These are phyloP conservation scores for Epicoccum sorghinum DNA, from an alignment of 2,329 filamentous ascomycete genomes.

Conservation along the genomic window DNA sequence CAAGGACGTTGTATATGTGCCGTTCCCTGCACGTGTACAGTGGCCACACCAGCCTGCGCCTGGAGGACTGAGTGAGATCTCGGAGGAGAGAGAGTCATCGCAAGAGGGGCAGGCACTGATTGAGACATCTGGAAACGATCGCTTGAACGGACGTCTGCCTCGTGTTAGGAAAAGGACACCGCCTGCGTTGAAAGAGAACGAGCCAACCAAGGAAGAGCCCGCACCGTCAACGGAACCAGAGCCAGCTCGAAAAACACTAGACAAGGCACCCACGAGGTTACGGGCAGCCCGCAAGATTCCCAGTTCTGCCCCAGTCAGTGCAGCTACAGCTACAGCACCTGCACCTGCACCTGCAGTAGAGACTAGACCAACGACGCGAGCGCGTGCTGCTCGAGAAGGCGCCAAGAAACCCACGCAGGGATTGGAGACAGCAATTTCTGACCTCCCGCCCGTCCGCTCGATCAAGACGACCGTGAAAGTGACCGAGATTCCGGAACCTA, in stretches of 20 bases:
- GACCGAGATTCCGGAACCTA: slow-evolving; percentile 27
- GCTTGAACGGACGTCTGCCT: slow-evolving; percentile 34
- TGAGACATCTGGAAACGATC: slow-evolving; percentile 56
- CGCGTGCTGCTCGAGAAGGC: slow-evolving; percentile 32
- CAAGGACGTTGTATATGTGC: slow-evolving; percentile 55
- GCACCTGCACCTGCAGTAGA: slow-evolving; percentile 40
- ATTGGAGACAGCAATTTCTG: slow-evolving; percentile 30
- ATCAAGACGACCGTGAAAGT: slow-evolving; percentile 26
- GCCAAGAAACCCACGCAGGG: slow-evolving; percentile 20
- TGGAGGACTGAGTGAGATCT: slow-evolving; percentile 48
- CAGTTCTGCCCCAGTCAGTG: slow-evolving; percentile 41
- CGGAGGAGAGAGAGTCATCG: slow-evolving; percentile 49
- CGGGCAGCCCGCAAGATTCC: slow-evolving; percentile 45
- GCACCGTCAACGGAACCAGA: slow-evolving; percentile 26
- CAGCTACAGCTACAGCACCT: slow-evolving; percentile 36
- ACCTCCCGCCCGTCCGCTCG: slow-evolving; percentile 34
- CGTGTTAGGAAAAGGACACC: slow-evolving; percentile 30
- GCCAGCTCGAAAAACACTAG: slow-evolving; percentile 33
- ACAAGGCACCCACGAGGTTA: slow-evolving; percentile 46
- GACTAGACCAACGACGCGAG: slow-evolving; percentile 33
- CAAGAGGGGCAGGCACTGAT: slow-evolving; percentile 48
- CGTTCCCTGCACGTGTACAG: slow-evolving; percentile 49
- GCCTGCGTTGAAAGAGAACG: slow-evolving; percentile 47
- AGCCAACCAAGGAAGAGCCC: slow-evolving; percentile 32
- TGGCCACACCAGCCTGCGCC: slow-evolving; percentile 41